Evolutionary conservation across 495 filamentous ascomycete genomes (phyloP).

Genomic region (Platismatia glauca): DNA sequence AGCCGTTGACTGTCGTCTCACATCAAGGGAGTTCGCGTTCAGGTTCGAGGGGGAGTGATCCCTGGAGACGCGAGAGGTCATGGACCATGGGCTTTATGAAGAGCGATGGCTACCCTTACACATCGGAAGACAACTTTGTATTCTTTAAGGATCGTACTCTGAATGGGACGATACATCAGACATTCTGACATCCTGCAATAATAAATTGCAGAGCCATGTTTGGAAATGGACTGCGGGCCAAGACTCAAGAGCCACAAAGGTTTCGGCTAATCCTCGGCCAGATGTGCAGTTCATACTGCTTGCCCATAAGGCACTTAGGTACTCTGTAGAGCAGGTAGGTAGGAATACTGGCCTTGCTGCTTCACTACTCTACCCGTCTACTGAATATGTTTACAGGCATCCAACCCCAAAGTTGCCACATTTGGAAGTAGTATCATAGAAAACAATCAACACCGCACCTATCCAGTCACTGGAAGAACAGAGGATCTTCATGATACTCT

Average conservation of each 20-base stretch:
- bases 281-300: too few species aligned
- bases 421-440: not conserved
- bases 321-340: too few species aligned
- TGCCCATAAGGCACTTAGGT: too few species aligned
- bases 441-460: not conserved
- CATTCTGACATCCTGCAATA: not conserved
- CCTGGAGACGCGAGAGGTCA: constrained; percentile 9
- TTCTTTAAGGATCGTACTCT: not conserved
- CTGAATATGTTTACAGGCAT: too few species aligned
- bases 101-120: not conserved
- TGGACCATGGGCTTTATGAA: constrained; percentile 7
- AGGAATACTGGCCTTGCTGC: too few species aligned
- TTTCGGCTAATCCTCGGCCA: too few species aligned
- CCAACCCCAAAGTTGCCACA: too few species aligned
- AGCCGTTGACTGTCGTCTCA: constrained; percentile 17
- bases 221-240: too few species aligned
- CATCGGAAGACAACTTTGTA: too few species aligned
- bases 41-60: not conserved
- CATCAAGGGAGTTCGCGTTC: constrained; percentile 8
- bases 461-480: not conserved
- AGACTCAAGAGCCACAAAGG: too few species aligned
- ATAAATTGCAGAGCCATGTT: too few species aligned
- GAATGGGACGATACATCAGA: not conserved
- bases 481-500: not conserved
- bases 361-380: too few species aligned